Percentiles rank a stretch among this genome's conserved stretches.
Conservation (phyloP, 1,284 basidiomycete species). For the Ustilago trichophora region DNA sequence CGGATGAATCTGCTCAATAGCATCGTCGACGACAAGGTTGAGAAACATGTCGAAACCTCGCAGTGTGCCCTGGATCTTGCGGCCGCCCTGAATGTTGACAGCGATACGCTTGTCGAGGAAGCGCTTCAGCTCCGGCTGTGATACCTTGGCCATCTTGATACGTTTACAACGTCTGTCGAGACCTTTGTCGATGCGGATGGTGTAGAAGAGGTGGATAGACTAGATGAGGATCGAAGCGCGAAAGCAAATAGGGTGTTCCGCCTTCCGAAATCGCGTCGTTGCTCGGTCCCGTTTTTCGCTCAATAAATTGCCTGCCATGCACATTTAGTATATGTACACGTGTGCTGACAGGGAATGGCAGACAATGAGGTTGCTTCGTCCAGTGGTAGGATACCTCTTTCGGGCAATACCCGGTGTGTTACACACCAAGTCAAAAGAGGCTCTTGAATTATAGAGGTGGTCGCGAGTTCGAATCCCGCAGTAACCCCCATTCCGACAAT, state of each 20-base stretch:
- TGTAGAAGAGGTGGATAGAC: background rate
- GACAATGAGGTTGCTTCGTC: constrained; percentile 37
- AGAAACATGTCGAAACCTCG: constrained; percentile 98
- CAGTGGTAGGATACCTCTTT: constrained; percentile 52
- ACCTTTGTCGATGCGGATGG: background rate
- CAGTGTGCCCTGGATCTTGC: constrained; percentile 93
- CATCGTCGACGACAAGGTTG: constrained; percentile 96
- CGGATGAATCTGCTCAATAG: constrained; percentile 80
- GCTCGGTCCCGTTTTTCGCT: constrained; percentile 29
- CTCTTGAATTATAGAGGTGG: constrained; percentile 40
- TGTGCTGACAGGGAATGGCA: background rate
- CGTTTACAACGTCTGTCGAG: background rate
- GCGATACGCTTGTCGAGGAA: constrained; percentile 99
- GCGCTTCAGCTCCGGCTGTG: constrained; percentile 65
- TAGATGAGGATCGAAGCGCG: background rate
- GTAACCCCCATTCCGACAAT: constrained; percentile 32
- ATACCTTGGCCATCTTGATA: constrained; percentile 59
- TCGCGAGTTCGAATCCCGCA: constrained; percentile 45
- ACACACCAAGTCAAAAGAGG: background rate
- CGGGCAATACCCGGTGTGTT: constrained; percentile 37
- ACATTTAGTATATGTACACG: accelerated
- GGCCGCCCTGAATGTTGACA: constrained; percentile 92
- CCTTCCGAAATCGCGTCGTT: no score
- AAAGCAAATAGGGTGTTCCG: background rate
- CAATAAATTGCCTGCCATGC: no score